Base-by-base conservation (phyloP, 352 stramenopile genomes). In the Pythium plurisporium region DNA sequence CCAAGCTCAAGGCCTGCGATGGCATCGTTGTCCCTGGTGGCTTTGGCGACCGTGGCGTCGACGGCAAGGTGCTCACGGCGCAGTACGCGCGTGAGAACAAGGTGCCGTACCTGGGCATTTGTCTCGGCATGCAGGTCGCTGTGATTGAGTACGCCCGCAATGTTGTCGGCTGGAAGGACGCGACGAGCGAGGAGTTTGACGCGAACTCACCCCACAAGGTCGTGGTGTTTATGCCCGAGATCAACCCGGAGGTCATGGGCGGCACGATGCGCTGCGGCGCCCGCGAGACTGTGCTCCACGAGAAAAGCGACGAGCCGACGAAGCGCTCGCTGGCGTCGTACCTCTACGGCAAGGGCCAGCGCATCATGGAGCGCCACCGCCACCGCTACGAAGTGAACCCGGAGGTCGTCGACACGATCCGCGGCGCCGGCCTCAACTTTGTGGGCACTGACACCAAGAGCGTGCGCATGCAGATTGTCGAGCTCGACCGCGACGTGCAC, bases 161-260 rank as follows among this genome's bases (percentile, higher is more conserved):
- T 60, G 81, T 98, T 20, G 73, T 99, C 31, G 78, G 80, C 36
- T 96, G 90, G 89, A 79, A 83, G 52, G 83, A 95, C 64, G 95
- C 96, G 54, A 98, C 98, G 73, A 98, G 89, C 45, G 90, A 97
- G 50, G 97, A 99, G 74, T 99, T 99, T 63, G 67, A 94, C 54
- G 73, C 86, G 41, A 66, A 89, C 34, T 74, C 85, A 20, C 64
- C 82, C 29, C 81, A 98, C 70, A 96, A 95, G 62, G 94, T 98
- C 31, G 91, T 99, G n/a, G 79, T 99, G 48, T 99, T 99, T 76
- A 99, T 99, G 98, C 97, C 97, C 2, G 97, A 99, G 80, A 98
- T 99, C 69, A 96, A 99, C 74, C 82, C 79, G 5, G 89, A 96
- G 40, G 84, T 95, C 36, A 99, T 99, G 97, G 98, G 98, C 40